Evolutionary conservation across 2,329 filamentous ascomycete genomes (phyloP), one percentile per base, ranked within the genome.

Genomic region (Hypoxylon sp.): DNA sequence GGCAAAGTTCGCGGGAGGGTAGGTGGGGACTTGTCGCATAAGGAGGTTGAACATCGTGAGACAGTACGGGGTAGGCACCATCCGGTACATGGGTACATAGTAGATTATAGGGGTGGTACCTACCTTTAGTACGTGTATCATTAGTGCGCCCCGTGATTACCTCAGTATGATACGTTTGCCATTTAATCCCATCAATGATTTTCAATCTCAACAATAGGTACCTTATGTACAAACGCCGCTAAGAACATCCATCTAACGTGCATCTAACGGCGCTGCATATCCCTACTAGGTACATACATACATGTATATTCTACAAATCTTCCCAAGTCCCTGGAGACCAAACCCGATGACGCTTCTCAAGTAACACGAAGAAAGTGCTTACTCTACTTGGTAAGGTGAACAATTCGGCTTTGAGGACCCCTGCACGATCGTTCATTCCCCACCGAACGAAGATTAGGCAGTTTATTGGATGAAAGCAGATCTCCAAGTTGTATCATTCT

Each of bases 11-110:
- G 50, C 43, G 56, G 64, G 68, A 70, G 53, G 67, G 68, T 41
- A 70, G 59, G 68, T 70, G 68, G 68, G 68, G 61, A 65, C 53
- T 28, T 57, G 45, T 63, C 58, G 65, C 61, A 70, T 70, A 62
- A 62, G 67, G 60, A 70, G 67, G 64, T 65, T 67, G 56, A 67
- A 19, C 34, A 63, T 70, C 61, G 68, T 70, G 65, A 70, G 65
- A 70, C 68, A 70, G 65, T 55, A 68, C 58, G 65, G 68, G 64
- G 68, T 56, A 70, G 43, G 64, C 67, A 69, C 63, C 51, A 65
- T 56, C 32, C 11, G 36, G 59, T 67, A 69, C 67, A 45, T 62
- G 38, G 60, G 57, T 58, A 66, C 67, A 50, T 58, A 17, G 10
- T 11, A 43, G 46, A 41, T 46, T 17, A 36, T 53, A 55, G 38